phyloP scores from a whole-genome alignment of 2,329 filamentous ascomycete species.

The Phialocephala subalpina region DNA sequence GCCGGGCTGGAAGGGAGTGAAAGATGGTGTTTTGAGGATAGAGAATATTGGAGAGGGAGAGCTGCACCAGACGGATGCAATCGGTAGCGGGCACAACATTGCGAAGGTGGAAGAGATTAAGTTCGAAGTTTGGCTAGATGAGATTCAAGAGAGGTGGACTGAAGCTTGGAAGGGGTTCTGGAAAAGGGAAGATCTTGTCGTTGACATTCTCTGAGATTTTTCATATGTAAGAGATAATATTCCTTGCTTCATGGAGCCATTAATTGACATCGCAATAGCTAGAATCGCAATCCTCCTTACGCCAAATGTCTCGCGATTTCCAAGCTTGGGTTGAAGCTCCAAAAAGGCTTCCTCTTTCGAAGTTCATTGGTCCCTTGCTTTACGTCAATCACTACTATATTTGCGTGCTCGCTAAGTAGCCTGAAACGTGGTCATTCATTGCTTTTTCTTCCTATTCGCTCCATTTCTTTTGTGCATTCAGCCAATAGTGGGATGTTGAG shows the following conservation, averaged over 20 bases:
- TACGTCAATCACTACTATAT: too few species aligned
- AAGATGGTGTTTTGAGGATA: slow-evolving; percentile 33
- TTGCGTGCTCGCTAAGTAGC: too few species aligned
- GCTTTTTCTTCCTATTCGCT: neutral
- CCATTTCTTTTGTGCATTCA: neutral
- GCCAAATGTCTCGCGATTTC: too few species aligned
- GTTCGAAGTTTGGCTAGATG: slow-evolving; percentile 30
- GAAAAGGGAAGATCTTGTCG: neutral
- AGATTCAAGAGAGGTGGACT: slow-evolving; percentile 32
- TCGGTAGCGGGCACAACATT: neutral
- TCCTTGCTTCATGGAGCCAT: neutral
- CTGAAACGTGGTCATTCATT: neutral
- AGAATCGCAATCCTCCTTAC: too few species aligned
- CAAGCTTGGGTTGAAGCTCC: too few species aligned
- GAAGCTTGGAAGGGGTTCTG: slow-evolving; percentile 26
- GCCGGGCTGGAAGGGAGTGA: slow-evolving; percentile 38
- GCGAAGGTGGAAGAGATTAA: neutral
- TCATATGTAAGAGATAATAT: neutral
- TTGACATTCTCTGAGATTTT: neutral
- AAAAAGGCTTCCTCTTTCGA: too few species aligned
- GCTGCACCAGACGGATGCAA: slow-evolving; percentile 6
- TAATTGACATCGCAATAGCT: too few species aligned
- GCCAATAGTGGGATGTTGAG: neutral
- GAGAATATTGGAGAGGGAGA: slow-evolving; percentile 8
- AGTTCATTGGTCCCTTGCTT: too few species aligned